A percentile compares a stretch with the other conserved stretches of the same genome.
Evolutionary conservation across 768 basidiomycete genomes (phyloP).

Genomic region (Lactarius quietus): DNA sequence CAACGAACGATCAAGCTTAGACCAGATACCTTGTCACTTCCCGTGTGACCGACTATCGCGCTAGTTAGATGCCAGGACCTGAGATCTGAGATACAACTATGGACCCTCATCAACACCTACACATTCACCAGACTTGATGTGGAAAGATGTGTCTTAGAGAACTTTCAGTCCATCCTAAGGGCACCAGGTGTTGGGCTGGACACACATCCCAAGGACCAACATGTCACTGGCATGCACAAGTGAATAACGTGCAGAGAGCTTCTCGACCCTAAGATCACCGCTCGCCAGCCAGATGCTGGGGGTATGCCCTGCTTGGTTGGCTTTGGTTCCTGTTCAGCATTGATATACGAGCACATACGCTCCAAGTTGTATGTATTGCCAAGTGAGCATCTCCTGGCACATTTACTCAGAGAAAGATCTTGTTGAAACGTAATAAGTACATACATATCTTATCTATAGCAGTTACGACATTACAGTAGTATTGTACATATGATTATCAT

Average conservation of each 20-base stretch:
- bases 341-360: conserved; percentile 51
- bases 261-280: conserved; percentile 48
- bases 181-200: conserved; percentile 36
- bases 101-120: conserved; percentile 48
- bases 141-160: conserved; percentile 48
- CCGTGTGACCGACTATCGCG: conserved; percentile 52
- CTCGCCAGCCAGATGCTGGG: conserved; percentile 61
- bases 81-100: neutral
- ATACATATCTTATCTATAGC: too few relatives aligned
- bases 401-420: neutral
- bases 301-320: conserved; percentile 41
- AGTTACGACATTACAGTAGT: too few relatives aligned
- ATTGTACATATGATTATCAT: too few relatives aligned
- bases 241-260: conserved; percentile 49
- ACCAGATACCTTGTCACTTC: conserved; percentile 45
- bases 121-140: conserved; percentile 53
- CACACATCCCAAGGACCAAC: conserved; percentile 37
- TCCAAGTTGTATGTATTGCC: conserved; percentile 36
- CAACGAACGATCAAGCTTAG: conserved; percentile 14
- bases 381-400: neutral
- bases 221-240: conserved; percentile 27
- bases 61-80: too few relatives aligned
- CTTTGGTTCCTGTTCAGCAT: conserved; percentile 52
- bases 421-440: too few relatives aligned
- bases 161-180: conserved; percentile 51